Percentiles rank a stretch among this genome's conserved stretches.
phyloP scores from a whole-genome alignment of 73 alveolate species.

The Tetrahymena thermophila region DNA sequence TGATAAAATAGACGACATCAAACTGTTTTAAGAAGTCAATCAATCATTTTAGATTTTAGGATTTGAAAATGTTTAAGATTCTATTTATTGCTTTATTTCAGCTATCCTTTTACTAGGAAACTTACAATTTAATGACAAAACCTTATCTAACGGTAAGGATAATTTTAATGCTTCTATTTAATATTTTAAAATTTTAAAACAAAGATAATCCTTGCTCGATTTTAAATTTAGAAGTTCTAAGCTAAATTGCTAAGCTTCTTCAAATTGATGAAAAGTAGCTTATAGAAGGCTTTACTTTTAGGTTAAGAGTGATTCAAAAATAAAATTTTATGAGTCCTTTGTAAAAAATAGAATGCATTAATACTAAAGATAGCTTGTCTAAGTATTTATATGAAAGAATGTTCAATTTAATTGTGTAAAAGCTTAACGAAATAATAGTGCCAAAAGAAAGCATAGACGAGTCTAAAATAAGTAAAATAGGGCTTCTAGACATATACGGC shows the following conservation, averaged over 20 bases:
- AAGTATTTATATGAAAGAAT: conserved; percentile 85
- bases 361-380: conserved; percentile 85
- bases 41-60: conserved; percentile 25
- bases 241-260: conserved; percentile 54
- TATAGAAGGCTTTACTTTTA: conserved; percentile 34
- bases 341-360: conserved; percentile 33
- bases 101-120: conserved; percentile 79
- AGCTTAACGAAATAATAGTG: conserved; percentile 32
- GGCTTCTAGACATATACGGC: conserved; percentile 95
- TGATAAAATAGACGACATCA: conserved; percentile 50
- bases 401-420: conserved; percentile 79
- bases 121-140: conserved; percentile 67
- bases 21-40: conserved; percentile 51
- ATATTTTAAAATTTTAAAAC: conserved; percentile 9
- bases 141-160: conserved; percentile 39
- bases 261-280: conserved; percentile 46
- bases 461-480: conserved; percentile 43
- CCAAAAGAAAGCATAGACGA: conserved; percentile 8
- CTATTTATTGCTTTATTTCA: conserved; percentile 48
- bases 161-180: neutral
- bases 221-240: conserved; percentile 44
- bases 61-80: conserved; percentile 50
- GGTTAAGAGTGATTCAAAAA: conserved; percentile 25
- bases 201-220: conserved; percentile 68
- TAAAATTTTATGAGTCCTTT: conserved; percentile 46